Evolutionary conservation across 2,329 filamentous ascomycete species (phyloP).

Genomic region (Clonostachys chloroleuca): DNA sequence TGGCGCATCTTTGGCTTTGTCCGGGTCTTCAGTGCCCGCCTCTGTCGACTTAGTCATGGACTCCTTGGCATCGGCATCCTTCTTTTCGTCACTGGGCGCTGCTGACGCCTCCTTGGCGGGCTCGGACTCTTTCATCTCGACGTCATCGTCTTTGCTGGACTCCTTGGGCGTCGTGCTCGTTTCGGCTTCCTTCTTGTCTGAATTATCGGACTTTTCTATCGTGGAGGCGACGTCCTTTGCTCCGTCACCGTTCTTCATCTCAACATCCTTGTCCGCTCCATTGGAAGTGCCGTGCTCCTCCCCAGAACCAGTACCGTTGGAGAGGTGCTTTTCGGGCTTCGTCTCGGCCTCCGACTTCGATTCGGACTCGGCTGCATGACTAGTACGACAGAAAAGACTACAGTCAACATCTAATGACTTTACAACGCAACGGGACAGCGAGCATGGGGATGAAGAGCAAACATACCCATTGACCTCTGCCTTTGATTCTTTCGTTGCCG

Average conservation of each 20-base stretch:
- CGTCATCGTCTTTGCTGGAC: background rate
- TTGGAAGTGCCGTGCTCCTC: slow-evolving; percentile 14
- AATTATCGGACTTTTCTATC: background rate
- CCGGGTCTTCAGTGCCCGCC: slow-evolving; percentile 2
- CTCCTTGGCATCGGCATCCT: background rate
- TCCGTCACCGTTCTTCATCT: slow-evolving; percentile 3
- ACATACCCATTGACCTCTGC: slow-evolving; percentile 32
- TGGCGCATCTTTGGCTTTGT: background rate
- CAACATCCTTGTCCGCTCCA: slow-evolving; percentile 3
- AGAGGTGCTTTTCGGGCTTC: slow-evolving; percentile 11
- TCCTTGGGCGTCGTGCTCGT: background rate
- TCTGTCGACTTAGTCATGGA: background rate
- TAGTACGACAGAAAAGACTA: slow-evolving; percentile 3
- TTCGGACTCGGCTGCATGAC: slow-evolving; percentile 18
- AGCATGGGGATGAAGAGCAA: slow-evolving; percentile 1
- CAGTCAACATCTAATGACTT: slow-evolving; percentile 5
- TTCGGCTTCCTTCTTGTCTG: background rate
- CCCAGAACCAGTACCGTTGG: slow-evolving; percentile 15
- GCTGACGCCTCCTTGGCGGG: background rate
- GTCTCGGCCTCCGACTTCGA: slow-evolving; percentile 7
- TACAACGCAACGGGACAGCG: background rate
- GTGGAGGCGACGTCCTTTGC: background rate
- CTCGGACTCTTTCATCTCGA: slow-evolving; percentile 1
- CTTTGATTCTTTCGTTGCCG: slow-evolving; percentile 19
- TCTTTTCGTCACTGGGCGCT: background rate